These are phyloP conservation scores for Gentiana dahurica DNA, from an alignment of 257 asterid genomes.

Conservation along the genomic window DNA sequence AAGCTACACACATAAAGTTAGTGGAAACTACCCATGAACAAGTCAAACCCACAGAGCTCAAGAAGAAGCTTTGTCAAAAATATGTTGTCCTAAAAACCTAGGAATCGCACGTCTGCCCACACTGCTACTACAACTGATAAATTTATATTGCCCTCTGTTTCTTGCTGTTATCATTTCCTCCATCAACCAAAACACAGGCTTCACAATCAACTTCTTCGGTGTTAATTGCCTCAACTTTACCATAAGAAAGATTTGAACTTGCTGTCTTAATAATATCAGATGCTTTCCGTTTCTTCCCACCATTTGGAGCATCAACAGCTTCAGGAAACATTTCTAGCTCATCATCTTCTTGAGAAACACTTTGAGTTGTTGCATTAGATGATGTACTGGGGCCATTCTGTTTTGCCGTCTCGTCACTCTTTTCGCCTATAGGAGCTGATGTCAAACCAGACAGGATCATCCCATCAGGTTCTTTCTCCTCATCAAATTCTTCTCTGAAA, in stretches of 20 bases:
- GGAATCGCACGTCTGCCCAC: slow-evolving; percentile 8
- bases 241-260: slow-evolving; percentile 14
- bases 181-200: slow-evolving; percentile 30
- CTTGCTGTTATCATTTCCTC: slow-evolving; percentile 29
- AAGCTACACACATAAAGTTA: slow-evolving; percentile 4
- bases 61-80: slow-evolving; percentile 28
- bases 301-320: slow-evolving; percentile 3
- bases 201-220: slow-evolving; percentile 29
- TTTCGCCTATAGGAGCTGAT: slow-evolving; percentile 33
- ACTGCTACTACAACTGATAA: slow-evolving; percentile 15
- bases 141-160: slow-evolving; percentile 35
- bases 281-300: slow-evolving; percentile 63
- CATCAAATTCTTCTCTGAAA: slow-evolving; percentile 84
- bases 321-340: slow-evolving; percentile 39
- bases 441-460: slow-evolving; percentile 90
- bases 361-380: slow-evolving; percentile 36
- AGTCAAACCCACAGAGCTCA: slow-evolving; percentile 15
- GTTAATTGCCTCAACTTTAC: slow-evolving; percentile 17
- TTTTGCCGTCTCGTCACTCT: slow-evolving; percentile 23
- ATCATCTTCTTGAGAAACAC: slow-evolving; percentile 36
- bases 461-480: slow-evolving; percentile 92
- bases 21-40: background rate
- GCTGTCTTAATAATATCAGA: slow-evolving; percentile 19
- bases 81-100: slow-evolving; percentile 20
- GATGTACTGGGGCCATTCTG: slow-evolving; percentile 71